Evolutionary conservation across 345 rosid species (phyloP), one percentile per base, ranked within the genome.

Genomic region (Salix dunnii): DNA sequence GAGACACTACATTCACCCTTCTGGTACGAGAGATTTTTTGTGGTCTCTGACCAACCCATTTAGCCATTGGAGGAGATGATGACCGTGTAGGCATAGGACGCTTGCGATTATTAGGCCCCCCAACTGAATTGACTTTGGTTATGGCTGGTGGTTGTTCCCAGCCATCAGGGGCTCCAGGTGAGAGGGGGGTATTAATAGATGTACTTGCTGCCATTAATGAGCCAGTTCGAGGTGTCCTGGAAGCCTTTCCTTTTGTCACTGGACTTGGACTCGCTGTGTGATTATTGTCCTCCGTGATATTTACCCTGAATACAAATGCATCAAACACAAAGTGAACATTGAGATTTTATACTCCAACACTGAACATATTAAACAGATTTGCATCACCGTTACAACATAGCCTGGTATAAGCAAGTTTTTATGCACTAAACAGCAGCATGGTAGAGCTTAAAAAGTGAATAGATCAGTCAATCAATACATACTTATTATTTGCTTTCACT

Each of bases 21-120:
- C 90, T 80, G 43, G 89, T 86, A 62, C 92, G 90, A 48, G 87
- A 81, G n/a, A 78, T 86, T 67, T 89, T 89, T 38, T 86, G 88
- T 35, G 85, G 86, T 64, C 90, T 89, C 67, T 89, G 90, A 73
- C 89, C 88, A 75, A 63, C 86, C 90, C 92, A 89, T 63, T 89
- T 87, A 73, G 90, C 82, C 85, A 86, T 80, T 27, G 89, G 82
- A 23, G 87, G 85, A 48, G 90, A 82, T 25, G 92, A 80, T 42
- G 90, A 86, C 35, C 85, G 89, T 35, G 85, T 66, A 23, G 89
- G 79, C 67, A 83, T 21, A n/a, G 88, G 74, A 55, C 85, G 87
- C 76, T 87, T 86, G 43, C 88, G 86, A 77, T 81, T 87, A 77
- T 77, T 83, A 63, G 82, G 48, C 69, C 76, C 87, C 48, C 79